Conservation (phyloP, 1,139 yeast genomes). For the Yamadazyma oceani region DNA sequence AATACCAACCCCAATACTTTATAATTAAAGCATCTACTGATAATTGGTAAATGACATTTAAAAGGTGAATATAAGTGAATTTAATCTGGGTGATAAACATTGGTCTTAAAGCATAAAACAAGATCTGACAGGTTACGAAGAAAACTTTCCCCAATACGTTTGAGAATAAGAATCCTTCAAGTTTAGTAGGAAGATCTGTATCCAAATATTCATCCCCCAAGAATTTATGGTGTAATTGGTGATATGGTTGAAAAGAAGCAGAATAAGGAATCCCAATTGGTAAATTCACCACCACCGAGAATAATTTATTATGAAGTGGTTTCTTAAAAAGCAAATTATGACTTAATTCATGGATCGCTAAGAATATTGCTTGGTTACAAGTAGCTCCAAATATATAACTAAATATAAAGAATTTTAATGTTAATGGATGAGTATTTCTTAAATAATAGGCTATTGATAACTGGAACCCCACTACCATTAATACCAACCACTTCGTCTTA, state of each 20-base stretch:
- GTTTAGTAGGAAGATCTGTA: slow-evolving; percentile 80
- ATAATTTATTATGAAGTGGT: slow-evolving; percentile 74
- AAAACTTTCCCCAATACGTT: slow-evolving; percentile 84
- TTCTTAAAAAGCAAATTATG: slow-evolving; percentile 85
- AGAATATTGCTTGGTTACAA: slow-evolving; percentile 75
- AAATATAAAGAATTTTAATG: slow-evolving; percentile 54
- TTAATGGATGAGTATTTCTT: slow-evolving; percentile 53
- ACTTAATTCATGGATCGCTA: slow-evolving; percentile 85
- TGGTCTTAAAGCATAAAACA: slow-evolving; percentile 88
- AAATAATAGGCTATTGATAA: slow-evolving; percentile 60
- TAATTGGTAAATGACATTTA: slow-evolving; percentile 65
- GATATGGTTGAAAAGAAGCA: slow-evolving; percentile 91
- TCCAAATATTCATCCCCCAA: slow-evolving; percentile 84
- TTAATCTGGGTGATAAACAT: slow-evolving; percentile 78
- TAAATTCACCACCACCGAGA: slow-evolving; percentile 73
- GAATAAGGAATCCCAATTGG: slow-evolving; percentile 91
- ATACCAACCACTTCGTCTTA: slow-evolving; percentile 71
- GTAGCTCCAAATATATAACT: slow-evolving; percentile 88
- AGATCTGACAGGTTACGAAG: slow-evolving; percentile 85
- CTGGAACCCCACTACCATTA: slow-evolving; percentile 65
- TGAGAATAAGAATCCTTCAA: slow-evolving; percentile 73
- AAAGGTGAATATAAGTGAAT: slow-evolving; percentile 70
- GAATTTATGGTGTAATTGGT: slow-evolving; percentile 86
- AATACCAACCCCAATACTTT: slow-evolving; percentile 58
- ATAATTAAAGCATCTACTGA: slow-evolving; percentile 58